Evolutionary conservation across 345 rosid genomes (phyloP).

Genomic region (Euphorbia tirucalli): DNA sequence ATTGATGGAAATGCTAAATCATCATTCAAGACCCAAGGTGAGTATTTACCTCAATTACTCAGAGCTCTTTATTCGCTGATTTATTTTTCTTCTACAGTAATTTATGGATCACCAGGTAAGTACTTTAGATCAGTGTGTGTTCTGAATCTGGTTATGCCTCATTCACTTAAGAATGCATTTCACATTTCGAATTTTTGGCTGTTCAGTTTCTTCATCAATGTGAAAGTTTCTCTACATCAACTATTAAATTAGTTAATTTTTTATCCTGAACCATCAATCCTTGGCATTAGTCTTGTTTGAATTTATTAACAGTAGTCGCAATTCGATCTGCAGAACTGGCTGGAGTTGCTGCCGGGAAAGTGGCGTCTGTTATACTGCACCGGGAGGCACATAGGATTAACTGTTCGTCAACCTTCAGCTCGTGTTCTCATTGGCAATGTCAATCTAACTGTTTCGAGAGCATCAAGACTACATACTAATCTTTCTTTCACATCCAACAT

Average conservation of each 20-base stretch:
- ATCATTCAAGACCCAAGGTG: conserved; percentile 79
- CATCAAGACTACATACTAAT: conserved; percentile 35
- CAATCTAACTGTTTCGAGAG: conserved; percentile 46
- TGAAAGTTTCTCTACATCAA: no score
- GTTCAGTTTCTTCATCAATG: no score
- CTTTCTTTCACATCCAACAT: conserved; percentile 55
- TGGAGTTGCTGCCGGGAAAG: conserved; percentile 79
- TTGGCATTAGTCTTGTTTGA: background rate
- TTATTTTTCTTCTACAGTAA: no score
- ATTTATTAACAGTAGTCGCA: conserved; percentile 3
- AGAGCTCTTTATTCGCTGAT: no score
- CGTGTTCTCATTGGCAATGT: conserved; percentile 69
- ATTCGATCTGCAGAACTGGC: conserved; percentile 57
- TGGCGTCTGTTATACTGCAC: conserved; percentile 88
- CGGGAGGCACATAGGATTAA: conserved; percentile 82
- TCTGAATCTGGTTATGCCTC: no score
- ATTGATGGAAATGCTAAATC: conserved; percentile 92
- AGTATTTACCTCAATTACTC: conserved; percentile 3
- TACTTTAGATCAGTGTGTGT: no score
- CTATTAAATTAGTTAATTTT: no score
- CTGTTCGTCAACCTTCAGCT: conserved; percentile 79
- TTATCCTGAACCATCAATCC: no score
- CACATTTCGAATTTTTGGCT: no score
- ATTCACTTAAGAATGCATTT: no score
- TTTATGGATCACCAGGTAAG: no score